These are phyloP conservation scores for Rhipidocladum racemiflorum DNA, from an alignment of 176 grass and related monocot species.

Conservation along the genomic window DNA sequence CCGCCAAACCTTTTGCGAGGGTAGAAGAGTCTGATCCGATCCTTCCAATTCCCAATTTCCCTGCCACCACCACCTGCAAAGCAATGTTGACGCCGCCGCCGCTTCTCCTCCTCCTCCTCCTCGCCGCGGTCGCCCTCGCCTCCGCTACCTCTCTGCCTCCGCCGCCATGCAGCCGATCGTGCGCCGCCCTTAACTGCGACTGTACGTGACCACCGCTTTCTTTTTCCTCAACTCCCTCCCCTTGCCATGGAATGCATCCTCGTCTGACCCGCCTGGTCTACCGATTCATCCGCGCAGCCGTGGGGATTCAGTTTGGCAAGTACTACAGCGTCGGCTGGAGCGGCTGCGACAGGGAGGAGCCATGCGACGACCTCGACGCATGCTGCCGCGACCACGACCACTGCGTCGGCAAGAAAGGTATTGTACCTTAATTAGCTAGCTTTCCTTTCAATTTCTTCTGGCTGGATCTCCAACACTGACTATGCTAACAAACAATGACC, in stretches of 20 bases:
- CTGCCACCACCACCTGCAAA: no score
- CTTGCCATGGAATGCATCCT: background rate
- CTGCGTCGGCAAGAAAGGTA: slow-evolving; percentile 92
- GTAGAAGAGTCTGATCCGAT: no score
- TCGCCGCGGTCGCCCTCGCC: background rate
- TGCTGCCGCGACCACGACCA: slow-evolving; percentile 83
- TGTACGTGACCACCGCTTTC: slow-evolving; percentile 32
- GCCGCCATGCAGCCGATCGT: slow-evolving; percentile 70
- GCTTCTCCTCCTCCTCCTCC: background rate
- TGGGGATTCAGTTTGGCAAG: slow-evolving; percentile 86
- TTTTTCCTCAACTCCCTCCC: background rate
- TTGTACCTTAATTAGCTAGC: no score
- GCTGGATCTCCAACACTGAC: background rate
- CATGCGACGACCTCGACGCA: slow-evolving; percentile 91
- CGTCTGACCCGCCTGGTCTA: background rate
- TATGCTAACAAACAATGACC: background rate
- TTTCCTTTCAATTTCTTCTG: background rate
- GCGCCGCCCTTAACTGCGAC: slow-evolving; percentile 72
- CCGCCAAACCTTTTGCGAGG: no score
- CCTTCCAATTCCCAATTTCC: no score
- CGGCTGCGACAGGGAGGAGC: slow-evolving; percentile 81
- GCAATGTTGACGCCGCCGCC: background rate
- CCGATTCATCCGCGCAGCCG: slow-evolving; percentile 26
- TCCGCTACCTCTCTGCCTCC: slow-evolving; percentile 12
- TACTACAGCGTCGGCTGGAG: slow-evolving; percentile 84